These are phyloP conservation scores for Kregervanrija delftensis DNA, from an alignment of 805 yeast species.

Conservation along the genomic window DNA sequence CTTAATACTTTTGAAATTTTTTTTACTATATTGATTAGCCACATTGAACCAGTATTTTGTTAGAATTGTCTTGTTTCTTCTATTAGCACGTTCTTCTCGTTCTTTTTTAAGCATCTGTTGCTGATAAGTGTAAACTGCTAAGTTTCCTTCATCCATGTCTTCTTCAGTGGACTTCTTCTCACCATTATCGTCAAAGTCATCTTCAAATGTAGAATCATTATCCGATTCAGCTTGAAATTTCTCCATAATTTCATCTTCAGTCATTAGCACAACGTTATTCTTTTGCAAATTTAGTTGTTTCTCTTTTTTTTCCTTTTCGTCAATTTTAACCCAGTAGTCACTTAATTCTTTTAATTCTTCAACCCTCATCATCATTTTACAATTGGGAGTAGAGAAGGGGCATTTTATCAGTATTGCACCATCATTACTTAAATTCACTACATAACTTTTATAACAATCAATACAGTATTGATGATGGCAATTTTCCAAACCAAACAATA, in stretches of 20 bases:
- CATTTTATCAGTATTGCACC: conserved; percentile 53
- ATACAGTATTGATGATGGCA: conserved; percentile 73
- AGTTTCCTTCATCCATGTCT: conserved; percentile 5
- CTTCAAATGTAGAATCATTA: not conserved
- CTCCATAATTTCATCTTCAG: conserved; percentile 4
- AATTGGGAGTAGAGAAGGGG: conserved; percentile 44
- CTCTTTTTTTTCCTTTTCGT: not conserved
- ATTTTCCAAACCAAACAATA: conserved; percentile 38
- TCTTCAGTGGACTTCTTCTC: not conserved
- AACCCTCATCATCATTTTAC: conserved; percentile 38
- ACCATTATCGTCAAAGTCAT: not conserved
- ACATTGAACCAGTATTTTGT: conserved; percentile 35
- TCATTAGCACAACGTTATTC: not conserved
- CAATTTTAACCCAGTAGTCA: conserved; percentile 12
- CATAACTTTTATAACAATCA: conserved; percentile 60
- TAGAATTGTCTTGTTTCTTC: conserved; percentile 21
- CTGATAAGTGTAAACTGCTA: conserved; percentile 18
- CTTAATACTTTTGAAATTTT: conserved; percentile 39
- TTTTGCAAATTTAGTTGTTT: not conserved
- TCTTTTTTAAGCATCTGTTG: conserved; percentile 17
- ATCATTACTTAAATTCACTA: conserved; percentile 34
- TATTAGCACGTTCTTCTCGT: conserved; percentile 16
- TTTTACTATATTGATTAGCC: conserved; percentile 46
- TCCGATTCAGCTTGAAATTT: conserved; percentile 8
- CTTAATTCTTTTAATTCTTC: conserved; percentile 31